A percentile compares a stretch with the other conserved stretches of the same genome.
phyloP scores from a whole-genome alignment of 2,329 filamentous ascomycete genomes.

The Ophiostoma australiae region DNA sequence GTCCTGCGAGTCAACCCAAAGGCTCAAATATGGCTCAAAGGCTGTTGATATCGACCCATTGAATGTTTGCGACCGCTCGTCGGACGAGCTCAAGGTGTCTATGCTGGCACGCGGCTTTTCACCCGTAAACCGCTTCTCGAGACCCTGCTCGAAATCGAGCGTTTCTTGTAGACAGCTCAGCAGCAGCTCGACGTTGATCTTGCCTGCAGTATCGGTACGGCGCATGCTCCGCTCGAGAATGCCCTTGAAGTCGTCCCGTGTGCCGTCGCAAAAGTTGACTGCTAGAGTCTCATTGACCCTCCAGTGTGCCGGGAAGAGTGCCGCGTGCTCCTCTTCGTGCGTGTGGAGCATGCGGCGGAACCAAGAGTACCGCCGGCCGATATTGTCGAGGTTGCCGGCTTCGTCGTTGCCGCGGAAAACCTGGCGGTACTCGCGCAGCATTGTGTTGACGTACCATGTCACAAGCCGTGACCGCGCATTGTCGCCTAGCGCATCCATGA shows the following conservation, averaged over 20 bases:
- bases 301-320: constrained; percentile 84
- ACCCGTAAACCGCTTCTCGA: constrained; percentile 73
- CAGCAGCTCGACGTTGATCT: constrained; percentile 46
- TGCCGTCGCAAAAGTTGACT: constrained; percentile 91
- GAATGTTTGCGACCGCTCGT: constrained; percentile 72
- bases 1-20: constrained; percentile 97
- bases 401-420: constrained; percentile 96
- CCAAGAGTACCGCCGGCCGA: constrained; percentile 90
- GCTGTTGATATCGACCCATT: constrained; percentile 90
- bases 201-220: constrained; percentile 60
- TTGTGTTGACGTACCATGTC: constrained; percentile 97
- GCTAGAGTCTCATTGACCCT: constrained; percentile 84
- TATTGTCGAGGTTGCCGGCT: constrained; percentile 93
- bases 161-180: constrained; percentile 57
- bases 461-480: constrained; percentile 74
- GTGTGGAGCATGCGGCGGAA: constrained; percentile 93
- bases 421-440: constrained; percentile 89
- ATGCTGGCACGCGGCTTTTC: constrained; percentile 67
- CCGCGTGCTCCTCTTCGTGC: constrained; percentile 87
- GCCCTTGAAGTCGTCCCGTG: constrained; percentile 88
- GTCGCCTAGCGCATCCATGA: constrained; percentile 92
- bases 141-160: constrained; percentile 87
- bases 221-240: constrained; percentile 87
- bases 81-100: constrained; percentile 77
- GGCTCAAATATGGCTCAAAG: constrained; percentile 91